Evolutionary conservation across 1,284 basidiomycete species (phyloP).

Genomic region (Papiliotrema fonsecae): DNA sequence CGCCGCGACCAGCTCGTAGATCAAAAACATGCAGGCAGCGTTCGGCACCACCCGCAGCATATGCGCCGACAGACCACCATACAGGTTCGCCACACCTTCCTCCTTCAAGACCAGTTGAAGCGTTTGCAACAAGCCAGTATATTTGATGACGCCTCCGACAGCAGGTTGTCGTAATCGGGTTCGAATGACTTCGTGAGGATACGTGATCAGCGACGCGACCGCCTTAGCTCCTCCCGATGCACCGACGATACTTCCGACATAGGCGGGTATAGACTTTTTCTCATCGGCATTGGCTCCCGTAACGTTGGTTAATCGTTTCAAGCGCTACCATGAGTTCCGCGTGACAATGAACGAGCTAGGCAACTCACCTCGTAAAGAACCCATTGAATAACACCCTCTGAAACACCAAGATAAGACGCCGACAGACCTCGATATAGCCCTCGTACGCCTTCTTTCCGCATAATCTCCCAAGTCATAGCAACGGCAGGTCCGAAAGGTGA

Average conservation of each 20-base stretch:
- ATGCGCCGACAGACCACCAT: slow-evolving; percentile 91
- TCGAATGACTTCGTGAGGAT: slow-evolving; percentile 93
- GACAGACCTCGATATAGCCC: slow-evolving; percentile 95
- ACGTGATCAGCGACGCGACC: slow-evolving; percentile 87
- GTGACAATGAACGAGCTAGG: neutral
- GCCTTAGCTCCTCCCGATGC: slow-evolving; percentile 93
- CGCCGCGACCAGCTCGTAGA: slow-evolving; percentile 48
- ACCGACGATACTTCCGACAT: slow-evolving; percentile 66
- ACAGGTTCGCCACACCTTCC: slow-evolving; percentile 73
- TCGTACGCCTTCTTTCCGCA: slow-evolving; percentile 72
- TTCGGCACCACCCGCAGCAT: slow-evolving; percentile 96
- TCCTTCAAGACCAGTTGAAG: slow-evolving; percentile 79
- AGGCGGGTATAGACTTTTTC: slow-evolving; percentile 51
- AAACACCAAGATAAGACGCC: slow-evolving; percentile 92
- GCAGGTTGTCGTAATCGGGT: slow-evolving; percentile 85
- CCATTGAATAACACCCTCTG: slow-evolving; percentile 98
- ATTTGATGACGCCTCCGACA: slow-evolving; percentile 60
- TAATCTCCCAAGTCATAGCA: slow-evolving; percentile 63
- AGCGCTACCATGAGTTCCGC: too few relatives aligned
- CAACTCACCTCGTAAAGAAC: slow-evolving; percentile 74
- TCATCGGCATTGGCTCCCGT: slow-evolving; percentile 10
- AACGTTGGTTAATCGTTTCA: slow-evolving; percentile 34
- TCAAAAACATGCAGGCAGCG: slow-evolving; percentile 82
- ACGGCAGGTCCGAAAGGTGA: slow-evolving; percentile 18
- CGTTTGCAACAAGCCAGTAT: slow-evolving; percentile 81